Conservation (phyloP, 2,329 filamentous ascomycete species). For the Penicillium olsonii region DNA sequence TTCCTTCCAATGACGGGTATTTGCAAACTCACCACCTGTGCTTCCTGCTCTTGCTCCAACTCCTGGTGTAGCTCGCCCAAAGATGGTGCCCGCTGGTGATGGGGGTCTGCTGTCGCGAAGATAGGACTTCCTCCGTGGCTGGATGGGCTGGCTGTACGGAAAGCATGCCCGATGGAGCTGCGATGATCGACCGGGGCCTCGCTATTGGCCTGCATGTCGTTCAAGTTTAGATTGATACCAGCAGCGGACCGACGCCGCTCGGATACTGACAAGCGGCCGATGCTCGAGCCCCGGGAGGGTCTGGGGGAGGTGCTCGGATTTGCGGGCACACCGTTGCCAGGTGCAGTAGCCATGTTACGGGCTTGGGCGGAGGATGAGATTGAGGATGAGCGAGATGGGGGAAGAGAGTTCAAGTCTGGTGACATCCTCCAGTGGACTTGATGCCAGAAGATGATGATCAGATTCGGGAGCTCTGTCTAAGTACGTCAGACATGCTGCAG, state of each 20-base stretch:
- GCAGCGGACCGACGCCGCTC: slow-evolving; percentile 48
- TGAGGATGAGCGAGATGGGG: slow-evolving; percentile 54
- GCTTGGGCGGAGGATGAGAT: slow-evolving; percentile 38
- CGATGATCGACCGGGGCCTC: slow-evolving; percentile 43
- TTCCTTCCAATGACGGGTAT: background rate
- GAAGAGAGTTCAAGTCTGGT: slow-evolving; percentile 73
- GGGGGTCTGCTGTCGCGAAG: slow-evolving; percentile 47
- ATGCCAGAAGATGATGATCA: slow-evolving; percentile 1
- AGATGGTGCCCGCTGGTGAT: slow-evolving; percentile 51
- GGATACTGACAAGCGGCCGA: slow-evolving; percentile 38
- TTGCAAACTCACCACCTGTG: slow-evolving; percentile 47
- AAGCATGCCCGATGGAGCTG: slow-evolving; percentile 40
- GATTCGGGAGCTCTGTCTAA: slow-evolving; percentile 17
- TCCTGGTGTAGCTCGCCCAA: slow-evolving; percentile 54
- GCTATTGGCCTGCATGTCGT: slow-evolving; percentile 35
- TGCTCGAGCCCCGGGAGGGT: slow-evolving; percentile 39
- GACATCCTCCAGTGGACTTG: slow-evolving; percentile 54
- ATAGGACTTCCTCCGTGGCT: slow-evolving; percentile 45
- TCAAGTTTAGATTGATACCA: slow-evolving; percentile 42
- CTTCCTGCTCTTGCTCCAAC: slow-evolving; percentile 54
- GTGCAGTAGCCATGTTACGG: slow-evolving; percentile 42
- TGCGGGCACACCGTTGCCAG: slow-evolving; percentile 60
- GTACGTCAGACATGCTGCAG: slow-evolving; percentile 5
- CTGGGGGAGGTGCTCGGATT: slow-evolving; percentile 40
- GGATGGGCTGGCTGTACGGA: slow-evolving; percentile 45